These are phyloP conservation scores for Periglandula ipomoeae DNA, from an alignment of 2,329 filamentous ascomycete genomes.

Conservation along the genomic window DNA sequence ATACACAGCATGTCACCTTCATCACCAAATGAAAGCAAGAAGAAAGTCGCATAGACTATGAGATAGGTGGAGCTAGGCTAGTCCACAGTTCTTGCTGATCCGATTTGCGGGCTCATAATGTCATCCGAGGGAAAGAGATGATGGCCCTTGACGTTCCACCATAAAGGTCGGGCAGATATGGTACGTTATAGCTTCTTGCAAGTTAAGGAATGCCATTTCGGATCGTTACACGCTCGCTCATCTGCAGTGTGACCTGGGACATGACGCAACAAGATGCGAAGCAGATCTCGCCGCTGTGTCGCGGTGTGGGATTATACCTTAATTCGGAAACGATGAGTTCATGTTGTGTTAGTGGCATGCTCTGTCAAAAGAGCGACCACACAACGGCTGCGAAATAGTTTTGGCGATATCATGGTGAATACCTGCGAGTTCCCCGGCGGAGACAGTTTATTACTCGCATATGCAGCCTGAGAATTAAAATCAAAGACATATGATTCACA, in stretches of 20 bases:
- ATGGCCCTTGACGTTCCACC: too few species aligned
- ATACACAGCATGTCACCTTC: neutral
- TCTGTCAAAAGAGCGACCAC: neutral
- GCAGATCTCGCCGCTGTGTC: neutral
- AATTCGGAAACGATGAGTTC: neutral
- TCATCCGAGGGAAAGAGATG: too few species aligned
- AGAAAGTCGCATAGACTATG: neutral
- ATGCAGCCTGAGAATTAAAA: neutral
- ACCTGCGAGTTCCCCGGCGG: neutral
- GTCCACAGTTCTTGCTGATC: too few species aligned
- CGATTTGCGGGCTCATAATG: too few species aligned
- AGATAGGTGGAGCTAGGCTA: too few species aligned
- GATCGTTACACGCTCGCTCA: neutral
- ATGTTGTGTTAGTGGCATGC: neutral
- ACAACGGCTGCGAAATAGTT: neutral
- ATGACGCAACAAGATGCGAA: neutral
- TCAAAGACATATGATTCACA: neutral
- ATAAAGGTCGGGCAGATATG: too few species aligned
- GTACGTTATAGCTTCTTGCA: too few species aligned
- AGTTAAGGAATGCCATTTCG: neutral
- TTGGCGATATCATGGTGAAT: neutral
- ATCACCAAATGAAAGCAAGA: too few species aligned
- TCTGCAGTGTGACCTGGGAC: neutral
- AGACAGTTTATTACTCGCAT: neutral
- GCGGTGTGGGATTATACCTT: constrained; percentile 4